Conservation (phyloP, 176 grass and related monocot genomes). For the Areca catechu region DNA sequence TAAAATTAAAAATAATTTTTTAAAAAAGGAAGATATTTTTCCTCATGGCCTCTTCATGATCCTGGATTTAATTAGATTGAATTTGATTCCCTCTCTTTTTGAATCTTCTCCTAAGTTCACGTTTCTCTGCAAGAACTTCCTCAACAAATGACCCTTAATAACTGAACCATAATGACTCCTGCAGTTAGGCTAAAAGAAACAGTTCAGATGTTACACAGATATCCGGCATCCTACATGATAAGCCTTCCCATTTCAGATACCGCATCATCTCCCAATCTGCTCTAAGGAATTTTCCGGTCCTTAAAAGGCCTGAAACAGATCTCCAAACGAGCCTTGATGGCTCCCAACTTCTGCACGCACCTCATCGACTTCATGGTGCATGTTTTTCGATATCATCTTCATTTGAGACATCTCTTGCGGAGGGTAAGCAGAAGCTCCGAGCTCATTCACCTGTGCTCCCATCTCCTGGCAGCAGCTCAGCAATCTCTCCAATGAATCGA, state of each 20-base stretch:
- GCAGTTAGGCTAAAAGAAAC: no score
- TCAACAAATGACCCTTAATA: no score
- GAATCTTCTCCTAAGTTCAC: no score
- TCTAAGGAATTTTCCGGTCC: slow-evolving; percentile 44
- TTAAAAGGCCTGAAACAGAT: slow-evolving; percentile 31
- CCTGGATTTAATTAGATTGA: no score
- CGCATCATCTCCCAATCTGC: slow-evolving; percentile 41
- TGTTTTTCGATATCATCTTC: slow-evolving; percentile 27
- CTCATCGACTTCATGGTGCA: slow-evolving; percentile 14
- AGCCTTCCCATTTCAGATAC: slow-evolving; percentile 37
- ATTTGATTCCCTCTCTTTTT: no score
- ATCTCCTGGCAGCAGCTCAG: slow-evolving; percentile 51
- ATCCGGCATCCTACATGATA: slow-evolving; percentile 2
- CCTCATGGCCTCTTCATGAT: no score
- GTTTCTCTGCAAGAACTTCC: no score
- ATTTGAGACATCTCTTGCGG: slow-evolving; percentile 66
- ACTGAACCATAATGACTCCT: no score
- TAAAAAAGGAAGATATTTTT: no score
- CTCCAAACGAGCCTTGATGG: slow-evolving; percentile 33
- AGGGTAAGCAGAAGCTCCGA: slow-evolving; percentile 65
- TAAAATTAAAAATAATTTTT: no score
- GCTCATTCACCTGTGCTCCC: slow-evolving; percentile 54
- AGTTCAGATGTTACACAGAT: no score
- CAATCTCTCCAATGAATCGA: slow-evolving; percentile 75
- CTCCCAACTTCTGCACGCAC: slow-evolving; percentile 40